These are phyloP conservation scores for Fusarium udum DNA, from an alignment of 2,329 filamentous ascomycete species.

Conservation along the genomic window DNA sequence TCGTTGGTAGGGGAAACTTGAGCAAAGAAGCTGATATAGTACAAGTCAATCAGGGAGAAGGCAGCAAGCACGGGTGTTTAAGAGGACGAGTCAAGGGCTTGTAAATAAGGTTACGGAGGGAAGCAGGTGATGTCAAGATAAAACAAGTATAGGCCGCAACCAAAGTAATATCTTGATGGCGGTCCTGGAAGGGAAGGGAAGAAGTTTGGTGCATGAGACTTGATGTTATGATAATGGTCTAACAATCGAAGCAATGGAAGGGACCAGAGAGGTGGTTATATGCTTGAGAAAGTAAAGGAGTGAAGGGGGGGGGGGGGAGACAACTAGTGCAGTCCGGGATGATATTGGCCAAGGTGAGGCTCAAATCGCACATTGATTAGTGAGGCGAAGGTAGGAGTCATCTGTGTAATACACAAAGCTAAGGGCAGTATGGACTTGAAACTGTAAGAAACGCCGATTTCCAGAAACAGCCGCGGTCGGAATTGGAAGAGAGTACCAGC, in stretches of 20 bases:
- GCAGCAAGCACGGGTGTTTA: conserved; percentile 15
- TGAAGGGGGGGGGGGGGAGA: conserved; percentile 5
- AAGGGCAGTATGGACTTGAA: conserved; percentile 35
- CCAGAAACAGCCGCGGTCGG: conserved; percentile 9
- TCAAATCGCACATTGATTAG: conserved; percentile 44
- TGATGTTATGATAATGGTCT: conserved; percentile 6
- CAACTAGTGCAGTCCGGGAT: conserved; percentile 15
- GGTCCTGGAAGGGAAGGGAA: conserved; percentile 18
- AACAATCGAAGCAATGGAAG: neutral
- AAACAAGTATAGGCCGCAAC: conserved; percentile 26
- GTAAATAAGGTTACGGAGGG: conserved; percentile 2
- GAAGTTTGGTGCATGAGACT: conserved; percentile 30
- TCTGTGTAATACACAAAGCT: conserved; percentile 29
- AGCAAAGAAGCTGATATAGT: neutral
- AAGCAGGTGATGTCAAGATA: neutral
- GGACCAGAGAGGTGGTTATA: conserved; percentile 25
- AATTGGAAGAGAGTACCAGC: conserved; percentile 24
- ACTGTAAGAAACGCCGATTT: conserved; percentile 20
- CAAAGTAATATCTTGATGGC: conserved; percentile 32
- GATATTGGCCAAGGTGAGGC: conserved; percentile 37
- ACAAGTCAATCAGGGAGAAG: conserved; percentile 3
- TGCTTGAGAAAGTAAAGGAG: conserved; percentile 13
- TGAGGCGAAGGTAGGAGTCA: conserved; percentile 42
- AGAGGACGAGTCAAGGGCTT: conserved; percentile 22
- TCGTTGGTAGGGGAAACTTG: neutral